Evolutionary conservation across 1,284 basidiomycete genomes (phyloP), one percentile per base, ranked within the genome.

Genomic region (Porodaedalea pini): DNA sequence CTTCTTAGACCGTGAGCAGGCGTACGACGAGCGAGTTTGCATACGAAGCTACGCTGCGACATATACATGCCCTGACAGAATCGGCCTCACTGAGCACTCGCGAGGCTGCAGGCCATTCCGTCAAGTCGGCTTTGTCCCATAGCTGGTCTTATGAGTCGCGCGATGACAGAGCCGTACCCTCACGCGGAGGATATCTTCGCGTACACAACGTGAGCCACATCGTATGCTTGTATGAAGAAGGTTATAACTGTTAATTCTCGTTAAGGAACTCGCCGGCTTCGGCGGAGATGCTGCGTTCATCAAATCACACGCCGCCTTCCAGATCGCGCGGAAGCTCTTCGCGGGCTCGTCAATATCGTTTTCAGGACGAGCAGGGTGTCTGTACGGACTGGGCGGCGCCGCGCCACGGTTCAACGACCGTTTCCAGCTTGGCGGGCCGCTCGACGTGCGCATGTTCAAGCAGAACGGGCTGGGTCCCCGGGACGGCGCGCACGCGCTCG

Each of bases 341-440:
- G 67, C 78, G 19, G 80, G 85, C 27, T 7, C 45, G 15, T 8
- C 19, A 44, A 21, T 88, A 21, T 89, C 89, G 0, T 69, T 90
- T 3, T 79, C 84, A 2, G 78, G 80, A 3, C 79, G 82, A 17
- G 71, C 78, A 0, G 92, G 92, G 4, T 58, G 86, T 19, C 70
- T 93, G 2, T 81, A 80, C 23, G 39, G 43, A 67, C 77, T 80
- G 32, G 67, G 89, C 3, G 67, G 69, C 4, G 68, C 70, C 13
- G 72, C 73, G 13, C 75, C 82, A 25, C 78, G 80, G 51, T 89
- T 91, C 68, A 83, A 80, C 34, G 97, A 99, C 71, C 83, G 93
- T 3, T 96, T 95, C 69, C 94, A 96, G 65, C 79, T 98, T 0
- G 97, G 96, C 27, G 97, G 96, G 0, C 94, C 97, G 0, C 85